These are phyloP conservation scores for Hordeum vulgare DNA, from an alignment of 176 grass and related monocot genomes.

Conservation along the genomic window MorexV3_pseudomolecules_assembly NC_058522.1:565811245-565811744, in stretches of 20 bases:
- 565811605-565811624: background rate
- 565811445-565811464: no score
- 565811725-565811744: constrained; percentile 35
- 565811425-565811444: no score
- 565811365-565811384: background rate
- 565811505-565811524: no score
- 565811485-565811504: background rate
- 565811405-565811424: background rate
- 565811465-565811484: background rate
- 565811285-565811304: background rate
- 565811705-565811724: background rate
- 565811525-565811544: no score
- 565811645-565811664: background rate
- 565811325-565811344: background rate
- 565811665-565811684: background rate
- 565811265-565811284: background rate
- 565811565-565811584: no score
- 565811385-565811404: background rate
- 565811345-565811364: background rate
- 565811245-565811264: background rate
- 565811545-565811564: no score
- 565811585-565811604: background rate
- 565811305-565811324: background rate
- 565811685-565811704: background rate
- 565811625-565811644: background rate